Conservation (phyloP, 495 filamentous ascomycete genomes). For the Lophiostoma macrostomum region DNA sequence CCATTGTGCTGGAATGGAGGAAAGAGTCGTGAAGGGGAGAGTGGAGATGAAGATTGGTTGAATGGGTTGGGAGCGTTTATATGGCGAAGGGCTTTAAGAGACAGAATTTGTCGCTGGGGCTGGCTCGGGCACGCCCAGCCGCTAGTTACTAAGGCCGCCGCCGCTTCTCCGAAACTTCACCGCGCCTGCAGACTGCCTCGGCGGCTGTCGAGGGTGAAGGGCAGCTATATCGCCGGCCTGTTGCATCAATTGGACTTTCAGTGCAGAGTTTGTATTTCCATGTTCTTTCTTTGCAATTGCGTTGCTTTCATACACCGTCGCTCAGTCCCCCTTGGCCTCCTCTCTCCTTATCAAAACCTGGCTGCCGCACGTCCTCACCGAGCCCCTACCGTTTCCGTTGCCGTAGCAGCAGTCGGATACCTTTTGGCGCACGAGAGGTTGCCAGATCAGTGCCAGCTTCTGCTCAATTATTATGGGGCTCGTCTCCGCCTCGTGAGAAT, state of each 20-base stretch:
- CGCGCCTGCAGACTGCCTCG: not conserved
- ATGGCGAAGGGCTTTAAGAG: not conserved
- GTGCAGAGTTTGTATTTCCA: not conserved
- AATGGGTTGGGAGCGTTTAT: not conserved
- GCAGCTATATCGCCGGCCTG: not conserved
- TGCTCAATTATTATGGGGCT: not conserved
- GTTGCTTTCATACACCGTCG: no score
- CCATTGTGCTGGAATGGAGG: conserved; percentile 40
- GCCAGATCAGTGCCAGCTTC: not conserved
- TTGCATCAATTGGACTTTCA: not conserved
- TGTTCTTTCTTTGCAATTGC: no score
- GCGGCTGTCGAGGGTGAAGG: not conserved
- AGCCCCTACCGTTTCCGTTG: not conserved
- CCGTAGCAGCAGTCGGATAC: conserved; percentile 8
- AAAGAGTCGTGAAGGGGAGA: not conserved
- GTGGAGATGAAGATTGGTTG: not conserved
- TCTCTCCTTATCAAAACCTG: not conserved
- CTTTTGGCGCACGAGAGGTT: conserved; percentile 11
- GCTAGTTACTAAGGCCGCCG: conserved; percentile 6
- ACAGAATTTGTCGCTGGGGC: conserved; percentile 7
- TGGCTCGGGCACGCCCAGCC: not conserved
- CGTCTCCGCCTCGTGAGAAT: not conserved
- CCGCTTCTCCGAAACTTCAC: conserved; percentile 3
- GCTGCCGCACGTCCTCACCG: not conserved
- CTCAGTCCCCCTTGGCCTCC: not conserved